These are phyloP conservation scores for Lipomyces mesembrius DNA, from an alignment of 805 yeast species.

Conservation along the genomic window DNA sequence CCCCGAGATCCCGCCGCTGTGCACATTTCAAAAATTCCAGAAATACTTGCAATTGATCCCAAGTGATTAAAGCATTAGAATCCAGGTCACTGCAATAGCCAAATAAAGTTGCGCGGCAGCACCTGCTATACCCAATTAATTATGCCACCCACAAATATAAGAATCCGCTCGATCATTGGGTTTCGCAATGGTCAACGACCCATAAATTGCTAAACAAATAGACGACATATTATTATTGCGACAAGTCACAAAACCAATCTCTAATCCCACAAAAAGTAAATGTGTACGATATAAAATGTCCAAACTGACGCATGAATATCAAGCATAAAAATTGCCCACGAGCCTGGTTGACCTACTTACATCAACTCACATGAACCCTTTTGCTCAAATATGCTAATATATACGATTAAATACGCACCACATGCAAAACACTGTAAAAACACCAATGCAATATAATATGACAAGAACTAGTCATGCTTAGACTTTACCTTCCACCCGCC, in stretches of 20 bases:
- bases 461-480: not conserved
- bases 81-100: too few species aligned
- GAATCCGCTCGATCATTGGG: too few species aligned
- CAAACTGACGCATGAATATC: not conserved
- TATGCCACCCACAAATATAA: too few species aligned
- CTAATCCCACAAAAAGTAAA: not conserved
- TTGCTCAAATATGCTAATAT: not conserved
- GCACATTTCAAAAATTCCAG: too few species aligned
- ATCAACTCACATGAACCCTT: not conserved
- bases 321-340: not conserved
- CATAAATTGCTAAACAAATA: too few species aligned
- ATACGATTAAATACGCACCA: not conserved
- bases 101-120: too few species aligned
- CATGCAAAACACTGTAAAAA: not conserved
- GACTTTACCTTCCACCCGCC: not conserved
- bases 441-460: not conserved
- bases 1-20: too few species aligned
- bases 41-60: too few species aligned
- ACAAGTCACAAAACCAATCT: slow-evolving; percentile 1
- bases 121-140: too few species aligned
- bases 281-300: not conserved
- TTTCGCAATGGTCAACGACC: too few species aligned
- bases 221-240: not conserved
- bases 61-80: too few species aligned
- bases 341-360: not conserved